Percentiles rank a stretch among this genome's conserved stretches.
Conservation (phyloP, 345 rosid genomes). For the Fremontodendron californicum region DNA sequence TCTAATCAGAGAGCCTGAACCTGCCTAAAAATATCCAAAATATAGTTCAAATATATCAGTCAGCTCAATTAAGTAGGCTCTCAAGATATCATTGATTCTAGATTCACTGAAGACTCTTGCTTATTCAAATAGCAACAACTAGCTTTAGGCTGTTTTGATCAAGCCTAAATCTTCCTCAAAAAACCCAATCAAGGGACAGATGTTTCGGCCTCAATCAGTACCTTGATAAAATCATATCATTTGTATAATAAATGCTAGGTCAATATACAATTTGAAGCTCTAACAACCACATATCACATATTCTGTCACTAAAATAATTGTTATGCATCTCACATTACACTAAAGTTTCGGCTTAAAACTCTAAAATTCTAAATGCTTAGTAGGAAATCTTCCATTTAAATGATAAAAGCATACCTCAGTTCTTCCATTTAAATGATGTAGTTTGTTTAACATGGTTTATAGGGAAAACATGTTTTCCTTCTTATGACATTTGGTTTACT, state of each 20-base stretch:
- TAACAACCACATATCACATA: too few relatives aligned
- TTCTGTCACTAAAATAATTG: too few relatives aligned
- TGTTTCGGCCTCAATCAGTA: not conserved
- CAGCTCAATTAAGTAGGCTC: not conserved
- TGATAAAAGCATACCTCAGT: slow-evolving; percentile 52
- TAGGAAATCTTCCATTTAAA: not conserved
- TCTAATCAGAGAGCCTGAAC: not conserved
- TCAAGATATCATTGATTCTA: not conserved
- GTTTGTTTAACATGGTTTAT: too few relatives aligned
- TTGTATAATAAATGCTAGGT: too few relatives aligned
- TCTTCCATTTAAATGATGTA: too few relatives aligned
- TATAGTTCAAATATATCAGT: not conserved
- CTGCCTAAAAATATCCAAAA: not conserved
- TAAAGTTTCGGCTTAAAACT: not conserved
- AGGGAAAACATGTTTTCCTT: too few relatives aligned
- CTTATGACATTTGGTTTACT: too few relatives aligned
- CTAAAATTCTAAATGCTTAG: not conserved
- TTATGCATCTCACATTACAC: not conserved
- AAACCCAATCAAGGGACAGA: not conserved
- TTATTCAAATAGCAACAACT: not conserved
- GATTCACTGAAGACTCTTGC: not conserved
- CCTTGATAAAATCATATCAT: not conserved
- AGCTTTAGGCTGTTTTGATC: not conserved
- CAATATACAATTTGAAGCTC: too few relatives aligned
- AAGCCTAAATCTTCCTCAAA: not conserved